A percentile compares a stretch with the other conserved stretches of the same genome.
Evolutionary conservation across 1,284 basidiomycete species (phyloP).

Genomic region (Trichosporon asahii): DNA sequence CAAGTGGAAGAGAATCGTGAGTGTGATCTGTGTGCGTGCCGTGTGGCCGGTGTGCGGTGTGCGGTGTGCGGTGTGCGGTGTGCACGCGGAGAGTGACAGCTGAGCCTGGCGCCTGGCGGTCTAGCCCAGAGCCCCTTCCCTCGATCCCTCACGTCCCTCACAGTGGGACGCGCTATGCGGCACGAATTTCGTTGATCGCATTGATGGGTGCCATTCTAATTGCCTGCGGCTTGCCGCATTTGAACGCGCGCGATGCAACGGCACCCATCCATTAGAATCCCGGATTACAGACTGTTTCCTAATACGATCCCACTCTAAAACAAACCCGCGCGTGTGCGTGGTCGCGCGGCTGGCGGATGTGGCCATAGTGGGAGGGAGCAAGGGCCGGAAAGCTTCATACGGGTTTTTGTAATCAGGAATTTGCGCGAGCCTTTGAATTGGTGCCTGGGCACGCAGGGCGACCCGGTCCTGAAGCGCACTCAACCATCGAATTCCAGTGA

Average conservation of each 20-base stretch:
- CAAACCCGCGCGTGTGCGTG: background rate
- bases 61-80: background rate
- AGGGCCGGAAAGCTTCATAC: background rate
- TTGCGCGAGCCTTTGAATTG: background rate
- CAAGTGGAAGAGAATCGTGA: background rate
- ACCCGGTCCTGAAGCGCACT: background rate
- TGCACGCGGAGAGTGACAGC: background rate
- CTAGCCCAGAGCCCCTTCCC: background rate
- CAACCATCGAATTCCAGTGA: background rate
- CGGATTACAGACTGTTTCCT: background rate
- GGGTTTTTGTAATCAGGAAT: conserved; percentile 2
- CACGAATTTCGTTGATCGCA: conserved; percentile 3
- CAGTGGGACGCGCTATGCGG: background rate
- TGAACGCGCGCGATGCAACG: background rate
- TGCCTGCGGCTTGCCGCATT: background rate
- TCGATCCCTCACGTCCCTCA: background rate
- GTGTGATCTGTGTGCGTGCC: background rate
- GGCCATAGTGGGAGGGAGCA: background rate
- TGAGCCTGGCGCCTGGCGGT: background rate
- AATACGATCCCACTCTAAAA: background rate
- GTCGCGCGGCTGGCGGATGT: background rate
- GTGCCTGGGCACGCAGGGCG: background rate
- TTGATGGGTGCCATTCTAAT: background rate
- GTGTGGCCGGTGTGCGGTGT: no score
- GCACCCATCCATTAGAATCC: background rate